phyloP scores from a whole-genome alignment of 495 filamentous ascomycete species.

The Pseudevernia furfuracea region DNA sequence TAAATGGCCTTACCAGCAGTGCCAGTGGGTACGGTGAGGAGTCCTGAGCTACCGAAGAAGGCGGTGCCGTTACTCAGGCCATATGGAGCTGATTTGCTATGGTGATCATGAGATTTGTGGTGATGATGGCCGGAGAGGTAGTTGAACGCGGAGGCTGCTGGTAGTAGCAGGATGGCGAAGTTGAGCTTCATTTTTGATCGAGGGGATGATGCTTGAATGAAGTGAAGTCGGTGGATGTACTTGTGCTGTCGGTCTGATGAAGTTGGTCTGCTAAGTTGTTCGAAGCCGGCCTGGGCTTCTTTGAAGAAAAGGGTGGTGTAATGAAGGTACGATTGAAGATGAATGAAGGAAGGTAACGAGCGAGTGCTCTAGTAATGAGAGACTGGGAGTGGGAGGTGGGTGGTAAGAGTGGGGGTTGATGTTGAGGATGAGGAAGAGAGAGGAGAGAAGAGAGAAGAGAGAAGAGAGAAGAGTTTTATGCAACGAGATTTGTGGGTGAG shows the following conservation, averaged over 20 bases:
- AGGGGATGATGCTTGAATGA: not conserved
- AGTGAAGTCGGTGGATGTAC: not conserved
- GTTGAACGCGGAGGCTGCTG: not conserved
- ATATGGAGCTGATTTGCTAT: conserved; percentile 6
- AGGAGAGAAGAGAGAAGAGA: not conserved
- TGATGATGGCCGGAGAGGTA: conserved; percentile 1
- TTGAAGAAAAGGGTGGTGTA: not conserved
- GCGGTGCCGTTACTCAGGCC: conserved; percentile 5
- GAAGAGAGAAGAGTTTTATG: not conserved
- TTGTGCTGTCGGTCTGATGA: not conserved
- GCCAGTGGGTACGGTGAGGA: not conserved
- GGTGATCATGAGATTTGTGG: not conserved
- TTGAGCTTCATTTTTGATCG: conserved; percentile 11
- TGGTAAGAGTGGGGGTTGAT: not conserved
- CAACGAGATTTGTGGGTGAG: not conserved
- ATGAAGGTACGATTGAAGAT: not conserved
- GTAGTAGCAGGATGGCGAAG: conserved; percentile 8
- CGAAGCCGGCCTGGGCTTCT: conserved; percentile 2
- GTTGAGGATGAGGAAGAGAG: not conserved
- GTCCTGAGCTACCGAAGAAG: conserved; percentile 1
- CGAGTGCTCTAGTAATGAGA: conserved; percentile 2
- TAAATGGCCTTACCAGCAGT: not conserved
- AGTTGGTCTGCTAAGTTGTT: not conserved
- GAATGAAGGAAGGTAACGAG: not conserved
- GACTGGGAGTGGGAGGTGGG: not conserved